Evolutionary conservation across 441 rosid species (phyloP).

Genomic region (Omphalea diandra): DNA sequence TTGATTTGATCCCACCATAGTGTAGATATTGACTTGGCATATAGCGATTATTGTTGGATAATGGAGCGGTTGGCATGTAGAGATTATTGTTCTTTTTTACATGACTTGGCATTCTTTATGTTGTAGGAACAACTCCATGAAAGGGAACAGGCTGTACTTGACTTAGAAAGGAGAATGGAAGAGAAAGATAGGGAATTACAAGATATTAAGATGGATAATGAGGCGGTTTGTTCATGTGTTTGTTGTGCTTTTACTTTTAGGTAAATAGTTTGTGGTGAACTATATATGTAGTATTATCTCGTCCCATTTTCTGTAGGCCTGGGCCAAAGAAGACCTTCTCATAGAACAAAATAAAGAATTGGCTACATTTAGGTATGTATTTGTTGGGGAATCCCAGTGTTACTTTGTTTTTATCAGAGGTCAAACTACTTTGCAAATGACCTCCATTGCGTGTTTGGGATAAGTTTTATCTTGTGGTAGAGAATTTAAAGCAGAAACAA

Average conservation of each 20-base stretch:
- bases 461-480: background rate
- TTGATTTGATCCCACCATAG: background rate
- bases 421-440: background rate
- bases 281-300: slow-evolving; percentile 15
- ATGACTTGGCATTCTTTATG: slow-evolving; percentile 25
- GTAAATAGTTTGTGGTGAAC: background rate
- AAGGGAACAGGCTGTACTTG: slow-evolving; percentile 62
- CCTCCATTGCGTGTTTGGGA: background rate
- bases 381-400: background rate
- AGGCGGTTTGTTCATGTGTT: slow-evolving; percentile 55
- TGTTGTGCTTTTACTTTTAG: slow-evolving; percentile 11
- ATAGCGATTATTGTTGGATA: no score
- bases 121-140: slow-evolving; percentile 81
- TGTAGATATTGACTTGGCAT: slow-evolving; percentile 6
- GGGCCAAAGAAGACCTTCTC: slow-evolving; percentile 96
- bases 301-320: slow-evolving; percentile 49
- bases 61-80: no score
- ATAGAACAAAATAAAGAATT: slow-evolving; percentile 91
- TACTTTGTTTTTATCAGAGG: background rate
- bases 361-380: slow-evolving; percentile 65
- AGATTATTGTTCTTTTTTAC: no score
- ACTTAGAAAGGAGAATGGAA: slow-evolving; percentile 78
- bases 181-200: slow-evolving; percentile 84
- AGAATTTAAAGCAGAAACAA: background rate
- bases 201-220: slow-evolving; percentile 79